These are phyloP conservation scores for Balakata baccata DNA, from an alignment of 345 rosid genomes.

Conservation along the genomic window DNA sequence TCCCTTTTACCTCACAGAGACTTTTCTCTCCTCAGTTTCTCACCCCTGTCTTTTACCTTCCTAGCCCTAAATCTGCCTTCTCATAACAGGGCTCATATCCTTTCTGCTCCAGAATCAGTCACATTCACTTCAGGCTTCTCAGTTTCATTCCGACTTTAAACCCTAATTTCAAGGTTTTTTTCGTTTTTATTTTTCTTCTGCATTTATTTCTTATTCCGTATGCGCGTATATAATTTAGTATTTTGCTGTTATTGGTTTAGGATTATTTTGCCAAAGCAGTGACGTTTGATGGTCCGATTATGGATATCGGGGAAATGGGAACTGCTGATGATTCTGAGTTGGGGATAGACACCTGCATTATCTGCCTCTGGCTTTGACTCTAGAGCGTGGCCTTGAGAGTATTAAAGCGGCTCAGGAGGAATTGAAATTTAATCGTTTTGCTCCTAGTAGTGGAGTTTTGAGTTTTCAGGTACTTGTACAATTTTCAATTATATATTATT, in stretches of 20 bases:
- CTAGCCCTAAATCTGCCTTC: too few relatives aligned
- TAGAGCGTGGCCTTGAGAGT: constrained; percentile 58
- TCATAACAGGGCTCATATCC: too few relatives aligned
- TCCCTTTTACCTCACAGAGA: too few relatives aligned
- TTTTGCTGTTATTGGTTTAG: not conserved
- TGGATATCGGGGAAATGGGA: constrained; percentile 31
- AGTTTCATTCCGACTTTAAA: not conserved
- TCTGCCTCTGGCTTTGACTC: constrained; percentile 78
- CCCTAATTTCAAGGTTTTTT: constrained; percentile 9
- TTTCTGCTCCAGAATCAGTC: too few relatives aligned
- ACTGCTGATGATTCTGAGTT: constrained; percentile 46
- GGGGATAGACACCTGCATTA: constrained; percentile 59
- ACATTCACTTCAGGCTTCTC: constrained; percentile 8
- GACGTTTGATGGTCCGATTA: constrained; percentile 56
- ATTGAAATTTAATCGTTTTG: constrained; percentile 62
- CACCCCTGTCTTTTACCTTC: too few relatives aligned
- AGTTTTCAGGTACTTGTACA: constrained; percentile 64
- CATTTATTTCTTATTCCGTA: not conserved
- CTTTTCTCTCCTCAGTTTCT: too few relatives aligned
- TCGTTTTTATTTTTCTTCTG: not conserved
- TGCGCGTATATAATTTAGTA: not conserved
- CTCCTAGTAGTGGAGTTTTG: constrained; percentile 47
- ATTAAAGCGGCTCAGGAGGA: constrained; percentile 53
- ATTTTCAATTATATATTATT: not conserved
- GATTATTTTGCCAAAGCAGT: constrained; percentile 42